A percentile compares a stretch with the other conserved stretches of the same genome.
Evolutionary conservation across 352 stramenopile genomes (phyloP).

Genomic region (Halophytophthora polymorphica): DNA sequence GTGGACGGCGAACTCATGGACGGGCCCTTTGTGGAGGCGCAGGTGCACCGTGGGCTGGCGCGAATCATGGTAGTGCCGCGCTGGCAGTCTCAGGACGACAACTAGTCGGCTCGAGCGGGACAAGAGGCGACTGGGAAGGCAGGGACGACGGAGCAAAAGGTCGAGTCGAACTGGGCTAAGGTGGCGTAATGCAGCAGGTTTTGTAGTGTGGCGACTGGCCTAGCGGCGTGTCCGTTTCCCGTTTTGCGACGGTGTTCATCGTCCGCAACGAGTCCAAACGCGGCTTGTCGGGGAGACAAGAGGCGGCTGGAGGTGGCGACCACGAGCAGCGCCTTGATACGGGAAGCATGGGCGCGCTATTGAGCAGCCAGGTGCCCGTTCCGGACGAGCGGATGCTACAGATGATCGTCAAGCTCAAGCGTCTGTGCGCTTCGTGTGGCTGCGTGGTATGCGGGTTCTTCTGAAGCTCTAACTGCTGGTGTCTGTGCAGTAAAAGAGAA

Average conservation of each 20-base stretch:
- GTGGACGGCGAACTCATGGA: conserved; percentile 59
- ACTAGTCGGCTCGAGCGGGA: conserved; percentile 6
- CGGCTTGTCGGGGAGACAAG: too few relatives aligned
- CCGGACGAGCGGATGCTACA: conserved; percentile 68
- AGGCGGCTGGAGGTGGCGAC: not conserved
- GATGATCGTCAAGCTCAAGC: conserved; percentile 65
- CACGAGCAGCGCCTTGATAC: conserved; percentile 1
- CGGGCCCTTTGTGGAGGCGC: conserved; percentile 40
- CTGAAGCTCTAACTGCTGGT: not conserved
- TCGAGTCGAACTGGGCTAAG: too few relatives aligned
- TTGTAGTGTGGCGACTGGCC: too few relatives aligned
- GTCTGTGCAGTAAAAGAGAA: conserved; percentile 46
- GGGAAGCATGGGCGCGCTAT: conserved; percentile 36
- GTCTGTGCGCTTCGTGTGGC: conserved; percentile 27
- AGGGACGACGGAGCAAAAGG: not conserved
- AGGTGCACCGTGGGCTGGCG: conserved; percentile 59
- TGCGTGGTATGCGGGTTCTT: not conserved
- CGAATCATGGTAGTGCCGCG: conserved; percentile 41
- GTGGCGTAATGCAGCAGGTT: too few relatives aligned
- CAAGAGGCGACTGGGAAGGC: not conserved
- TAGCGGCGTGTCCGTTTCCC: too few relatives aligned
- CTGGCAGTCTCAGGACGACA: conserved; percentile 9
- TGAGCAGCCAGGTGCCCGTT: conserved; percentile 49
- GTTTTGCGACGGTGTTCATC: too few relatives aligned
- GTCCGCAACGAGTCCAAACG: too few relatives aligned